Percentiles rank a stretch among this genome's conserved stretches.
Evolutionary conservation across 257 asterid species (phyloP).

Genomic region (Verbena officinalis): DNA sequence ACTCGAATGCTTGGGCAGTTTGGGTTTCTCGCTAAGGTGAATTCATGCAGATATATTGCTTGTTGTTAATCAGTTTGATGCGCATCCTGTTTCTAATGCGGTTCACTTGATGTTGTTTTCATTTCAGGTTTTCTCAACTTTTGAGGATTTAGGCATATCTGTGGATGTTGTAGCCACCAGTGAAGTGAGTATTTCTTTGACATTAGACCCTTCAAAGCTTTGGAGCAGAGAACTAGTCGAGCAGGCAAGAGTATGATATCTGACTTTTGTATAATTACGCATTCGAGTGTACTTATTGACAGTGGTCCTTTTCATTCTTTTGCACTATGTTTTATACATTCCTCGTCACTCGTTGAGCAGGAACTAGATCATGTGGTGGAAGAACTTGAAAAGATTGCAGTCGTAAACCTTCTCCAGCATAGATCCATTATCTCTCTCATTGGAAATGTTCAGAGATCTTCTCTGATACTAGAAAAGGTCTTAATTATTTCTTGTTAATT

Average conservation of each 20-base stretch:
- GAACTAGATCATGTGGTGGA: slow-evolving; percentile 74
- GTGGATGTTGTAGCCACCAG: slow-evolving; percentile 97
- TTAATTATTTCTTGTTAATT: neutral
- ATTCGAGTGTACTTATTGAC: neutral
- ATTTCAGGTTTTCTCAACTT: slow-evolving; percentile 75
- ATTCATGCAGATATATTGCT: slow-evolving; percentile 17
- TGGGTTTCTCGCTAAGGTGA: slow-evolving; percentile 93
- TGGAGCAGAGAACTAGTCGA: slow-evolving; percentile 95
- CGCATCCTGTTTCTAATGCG: slow-evolving; percentile 19
- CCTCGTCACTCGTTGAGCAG: slow-evolving; percentile 35
- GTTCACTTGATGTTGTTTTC: slow-evolving; percentile 14
- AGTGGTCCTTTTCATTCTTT: neutral
- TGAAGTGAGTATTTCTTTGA: slow-evolving; percentile 92
- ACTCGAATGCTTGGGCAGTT: slow-evolving; percentile 94
- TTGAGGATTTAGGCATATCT: slow-evolving; percentile 92
- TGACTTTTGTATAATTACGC: slow-evolving; percentile 21
- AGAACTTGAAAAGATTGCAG: slow-evolving; percentile 75
- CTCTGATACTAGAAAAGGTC: slow-evolving; percentile 71
- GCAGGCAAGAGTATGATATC: slow-evolving; percentile 75
- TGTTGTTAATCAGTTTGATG: slow-evolving; percentile 2
- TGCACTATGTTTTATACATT: neutral
- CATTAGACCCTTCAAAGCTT: slow-evolving; percentile 90
- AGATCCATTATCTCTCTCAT: slow-evolving; percentile 77
- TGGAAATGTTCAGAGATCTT: slow-evolving; percentile 77
- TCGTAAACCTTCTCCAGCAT: slow-evolving; percentile 67